Base-by-base conservation (phyloP, 306 rosid genomes). In the Crotalaria pallida region DNA sequence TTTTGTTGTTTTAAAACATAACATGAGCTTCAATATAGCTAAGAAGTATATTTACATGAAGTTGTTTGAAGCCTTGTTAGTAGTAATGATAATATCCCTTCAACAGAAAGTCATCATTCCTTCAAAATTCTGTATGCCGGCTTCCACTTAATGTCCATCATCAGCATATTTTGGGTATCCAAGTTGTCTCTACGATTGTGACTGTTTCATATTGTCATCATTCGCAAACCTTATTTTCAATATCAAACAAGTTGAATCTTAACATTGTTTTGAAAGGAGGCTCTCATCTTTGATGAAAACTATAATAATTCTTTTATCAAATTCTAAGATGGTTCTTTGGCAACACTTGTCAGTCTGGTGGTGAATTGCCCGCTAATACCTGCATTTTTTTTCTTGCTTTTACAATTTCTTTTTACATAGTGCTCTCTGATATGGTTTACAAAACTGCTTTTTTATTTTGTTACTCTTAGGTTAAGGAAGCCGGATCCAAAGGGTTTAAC, bases 401-500 rank as follows among this genome's bases (percentile, higher is more conserved):
- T 50, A 41, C 45, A 4, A 11, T 45, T 15, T 43, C 47, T 31
- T 67, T 34, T 55, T 48, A 69, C 36, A 36, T 9, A 3, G 24
- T 71, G 17, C 51, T 66, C 27, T 50, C 17, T 44, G 33, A 58
- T 58, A 22, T 80, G 45, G 21, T 66, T 55, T 51, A 21, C 34
- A 34, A 6, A 24, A 64, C 11, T 75, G 50, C 43, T 34, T 43
- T 53, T 56, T 48, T 15, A 65, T 69, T 38, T 31, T 29, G 55
- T 49, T 26, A 49, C 51, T 23, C 41, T 18, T 52, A 73, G 86
- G 90, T 83, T 51, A 83, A 89, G 84, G 78, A 83, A 76, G 79
- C 84, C 60, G 85, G 65, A 47, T 82, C 85, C 45, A 86, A 75
- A 71, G 99, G 99, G 40, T 79, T 95, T 47, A 95, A 91, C 82